Base-by-base conservation (phyloP, 495 filamentous ascomycete species). In the Neurospora sp. region DNA sequence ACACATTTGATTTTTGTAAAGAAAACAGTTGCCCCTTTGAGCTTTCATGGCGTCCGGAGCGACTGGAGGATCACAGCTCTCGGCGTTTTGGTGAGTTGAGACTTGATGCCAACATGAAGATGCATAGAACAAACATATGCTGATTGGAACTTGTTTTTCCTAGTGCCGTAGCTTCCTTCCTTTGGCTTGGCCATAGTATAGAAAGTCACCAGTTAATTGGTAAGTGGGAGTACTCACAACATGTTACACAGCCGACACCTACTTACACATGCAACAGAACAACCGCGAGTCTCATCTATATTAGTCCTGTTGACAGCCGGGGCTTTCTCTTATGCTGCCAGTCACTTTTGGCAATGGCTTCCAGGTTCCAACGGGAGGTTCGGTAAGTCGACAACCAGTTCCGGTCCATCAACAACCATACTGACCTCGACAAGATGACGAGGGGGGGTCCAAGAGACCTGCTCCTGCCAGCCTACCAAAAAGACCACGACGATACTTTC, bases 171-270 rank as follows among this genome's bases (percentile, higher is more conserved):
- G 74, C 81, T 41, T 84, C 82, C 0, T 85, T 85, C 76, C 69
- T 83, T 11, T 87, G 82, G 82, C 76, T 87, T 14, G 78, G 80
- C 6, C 76, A 79, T 71, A 83, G 78, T 6, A 72, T 86, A 20
- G 81, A 87, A 69, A 81, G 79, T 41, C 83, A 87, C 69, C 82
- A 82, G n/a, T 78, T 85, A 39, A 81, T 83, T 61, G 82, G 84
- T 84, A 71, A 46, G 70, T 68, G 1, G 10, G 8, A 2, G 42
- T 41, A 46, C 6, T 38, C 14, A 9, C 69, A n/a, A 18, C 1
- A 22, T 31, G n/a, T 48, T 70, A 48, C 72, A 39, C 48, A 31
- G 4, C 39, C 20, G 35, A 46, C 18, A 66, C 72, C 75, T 20
- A 77, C 68, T 44, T 20, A 71, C 31, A 74, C 70, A 8, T 20